Evolutionary conservation across 768 basidiomycete species (phyloP).

Genomic region (Brasilioporus rufonigricans): DNA sequence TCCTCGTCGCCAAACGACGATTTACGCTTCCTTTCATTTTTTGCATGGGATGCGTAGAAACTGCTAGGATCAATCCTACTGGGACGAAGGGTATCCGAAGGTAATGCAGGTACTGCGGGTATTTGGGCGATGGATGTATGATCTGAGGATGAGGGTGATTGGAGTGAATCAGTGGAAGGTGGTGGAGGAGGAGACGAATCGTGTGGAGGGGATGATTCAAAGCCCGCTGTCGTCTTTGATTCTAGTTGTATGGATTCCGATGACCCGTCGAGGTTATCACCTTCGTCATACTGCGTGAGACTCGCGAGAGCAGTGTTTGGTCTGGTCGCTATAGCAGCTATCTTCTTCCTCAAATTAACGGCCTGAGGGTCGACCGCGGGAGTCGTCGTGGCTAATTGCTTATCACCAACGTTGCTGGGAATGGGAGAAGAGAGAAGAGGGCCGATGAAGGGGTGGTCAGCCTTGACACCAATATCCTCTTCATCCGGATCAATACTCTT

Average conservation of each 20-base stretch:
- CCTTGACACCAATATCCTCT: constrained; percentile 50
- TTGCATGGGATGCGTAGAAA: constrained; percentile 36
- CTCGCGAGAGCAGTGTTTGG: constrained; percentile 37
- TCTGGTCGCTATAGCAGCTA: constrained; percentile 36
- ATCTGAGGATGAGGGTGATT: constrained; percentile 31
- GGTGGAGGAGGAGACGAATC: constrained; percentile 33
- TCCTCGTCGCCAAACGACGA: constrained; percentile 33
- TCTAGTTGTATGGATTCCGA: constrained; percentile 16
- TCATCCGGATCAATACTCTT: constrained; percentile 45
- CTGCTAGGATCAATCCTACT: constrained; percentile 33
- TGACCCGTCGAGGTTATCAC: constrained; percentile 33
- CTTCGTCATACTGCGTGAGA: constrained; percentile 42
- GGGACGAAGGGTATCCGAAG: constrained; percentile 21
- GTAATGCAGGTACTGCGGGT: constrained; percentile 20
- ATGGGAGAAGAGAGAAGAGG: constrained; percentile 57
- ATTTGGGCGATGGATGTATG: constrained; percentile 21
- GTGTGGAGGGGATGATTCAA: constrained; percentile 31
- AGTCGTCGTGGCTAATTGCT: constrained; percentile 16
- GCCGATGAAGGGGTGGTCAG: constrained; percentile 57
- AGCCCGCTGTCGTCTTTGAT: constrained; percentile 18
- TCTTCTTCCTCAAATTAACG: constrained; percentile 50
- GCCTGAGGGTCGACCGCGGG: constrained; percentile 50
- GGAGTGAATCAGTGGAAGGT: constrained; percentile 33
- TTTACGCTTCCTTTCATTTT: constrained; percentile 41
- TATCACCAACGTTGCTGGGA: constrained; percentile 15